Percentiles rank a stretch among this genome's conserved stretches.
These are phyloP conservation scores for Cucumis hystrix DNA, from an alignment of 306 rosid genomes.

Conservation along the genomic window DNA sequence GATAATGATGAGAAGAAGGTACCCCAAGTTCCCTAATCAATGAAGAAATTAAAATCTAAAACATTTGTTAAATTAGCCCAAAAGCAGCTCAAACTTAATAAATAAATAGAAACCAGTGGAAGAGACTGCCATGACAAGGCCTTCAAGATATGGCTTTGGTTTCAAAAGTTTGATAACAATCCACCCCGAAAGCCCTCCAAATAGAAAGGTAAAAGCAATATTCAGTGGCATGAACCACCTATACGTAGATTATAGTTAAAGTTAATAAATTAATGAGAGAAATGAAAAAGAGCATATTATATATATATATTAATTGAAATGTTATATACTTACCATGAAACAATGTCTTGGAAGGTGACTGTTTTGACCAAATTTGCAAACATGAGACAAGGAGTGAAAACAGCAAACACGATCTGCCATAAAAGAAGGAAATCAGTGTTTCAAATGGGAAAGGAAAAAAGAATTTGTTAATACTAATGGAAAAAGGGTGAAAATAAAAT, in stretches of 20 bases:
- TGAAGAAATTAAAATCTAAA: neutral
- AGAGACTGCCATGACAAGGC: conserved; percentile 58
- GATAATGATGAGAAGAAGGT: conserved; percentile 56
- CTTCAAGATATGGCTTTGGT: conserved; percentile 73
- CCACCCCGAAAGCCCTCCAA: conserved; percentile 83
- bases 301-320: neutral
- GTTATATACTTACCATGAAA: conserved; percentile 37
- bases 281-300: neutral
- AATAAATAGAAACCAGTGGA: conserved; percentile 41
- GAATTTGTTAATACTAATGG: neutral
- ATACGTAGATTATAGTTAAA: too few relatives aligned
- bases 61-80: neutral
- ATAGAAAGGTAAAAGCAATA: conserved; percentile 53
- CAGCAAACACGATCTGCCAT: conserved; percentile 58
- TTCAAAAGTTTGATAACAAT: conserved; percentile 47
- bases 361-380: conserved; percentile 61
- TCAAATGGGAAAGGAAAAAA: neutral
- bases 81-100: neutral
- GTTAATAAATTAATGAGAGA: too few relatives aligned
- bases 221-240: conserved; percentile 98
- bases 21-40: conserved; percentile 72
- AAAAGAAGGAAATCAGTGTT: neutral
- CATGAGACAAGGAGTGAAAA: conserved; percentile 79
- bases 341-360: conserved; percentile 64
- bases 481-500: neutral